A percentile compares a stretch with the other conserved stretches of the same genome.
phyloP scores from a whole-genome alignment of 139 green algal species.

The Coccomyxa sp. region DNA sequence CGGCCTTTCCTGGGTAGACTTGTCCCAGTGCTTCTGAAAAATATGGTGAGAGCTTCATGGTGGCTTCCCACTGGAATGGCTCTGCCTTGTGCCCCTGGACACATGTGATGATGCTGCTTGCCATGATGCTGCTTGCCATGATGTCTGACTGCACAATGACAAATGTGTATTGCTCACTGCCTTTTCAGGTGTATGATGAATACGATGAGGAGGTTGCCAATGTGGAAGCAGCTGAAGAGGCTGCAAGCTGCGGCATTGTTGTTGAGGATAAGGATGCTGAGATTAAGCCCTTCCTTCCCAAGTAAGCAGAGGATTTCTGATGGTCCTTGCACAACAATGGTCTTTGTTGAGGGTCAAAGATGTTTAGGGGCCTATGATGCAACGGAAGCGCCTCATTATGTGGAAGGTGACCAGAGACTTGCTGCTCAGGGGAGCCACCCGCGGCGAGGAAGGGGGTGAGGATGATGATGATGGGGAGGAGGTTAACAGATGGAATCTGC shows the following conservation, averaged over 20 bases:
- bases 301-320: constrained; percentile 1
- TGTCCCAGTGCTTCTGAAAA: constrained; percentile 88
- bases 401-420: no score
- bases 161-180: not conserved
- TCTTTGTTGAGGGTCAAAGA: no score
- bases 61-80: not conserved
- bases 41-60: constrained; percentile 71
- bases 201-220: constrained; percentile 80
- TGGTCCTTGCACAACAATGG: not conserved
- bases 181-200: constrained; percentile 65
- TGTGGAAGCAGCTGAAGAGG: constrained; percentile 62
- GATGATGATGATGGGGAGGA: constrained; percentile 26
- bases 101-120: not conserved
- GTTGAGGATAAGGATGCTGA: constrained; percentile 59
- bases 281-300: constrained; percentile 56
- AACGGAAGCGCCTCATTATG: no score
- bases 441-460: constrained; percentile 53
- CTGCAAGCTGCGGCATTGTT: constrained; percentile 10
- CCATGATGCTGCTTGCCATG: not conserved
- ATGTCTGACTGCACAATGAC: not conserved
- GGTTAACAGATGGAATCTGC: constrained; percentile 78
- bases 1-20: constrained; percentile 73
- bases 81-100: not conserved
- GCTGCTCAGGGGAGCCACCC: constrained; percentile 16
- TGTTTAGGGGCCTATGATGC: no score